Conservation (phyloP, 2,329 filamentous ascomycete species). For the Diaporthe vexans region DNA sequence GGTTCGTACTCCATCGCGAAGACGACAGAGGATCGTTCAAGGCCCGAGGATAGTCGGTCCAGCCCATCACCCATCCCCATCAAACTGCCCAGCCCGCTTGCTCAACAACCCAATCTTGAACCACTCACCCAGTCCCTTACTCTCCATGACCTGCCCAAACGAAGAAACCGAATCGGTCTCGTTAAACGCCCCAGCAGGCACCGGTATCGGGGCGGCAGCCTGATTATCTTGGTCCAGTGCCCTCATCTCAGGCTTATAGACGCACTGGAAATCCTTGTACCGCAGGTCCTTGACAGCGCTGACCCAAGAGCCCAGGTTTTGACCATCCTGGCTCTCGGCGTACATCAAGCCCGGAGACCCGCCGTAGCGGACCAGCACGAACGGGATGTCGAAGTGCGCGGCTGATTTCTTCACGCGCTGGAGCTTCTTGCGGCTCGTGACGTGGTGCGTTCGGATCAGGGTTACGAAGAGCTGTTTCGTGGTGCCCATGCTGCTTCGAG, state of each 20-base stretch:
- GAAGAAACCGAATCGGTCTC: slow-evolving; percentile 76
- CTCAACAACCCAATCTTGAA: slow-evolving; percentile 50
- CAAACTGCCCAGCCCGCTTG: slow-evolving; percentile 41
- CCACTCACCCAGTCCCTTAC: slow-evolving; percentile 71
- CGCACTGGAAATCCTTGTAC: slow-evolving; percentile 81
- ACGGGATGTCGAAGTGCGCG: slow-evolving; percentile 71
- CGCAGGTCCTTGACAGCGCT: slow-evolving; percentile 72
- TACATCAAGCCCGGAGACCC: slow-evolving; percentile 84
- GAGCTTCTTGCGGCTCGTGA: slow-evolving; percentile 83
- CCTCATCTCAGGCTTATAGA: slow-evolving; percentile 61
- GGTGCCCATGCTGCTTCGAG: slow-evolving; percentile 16
- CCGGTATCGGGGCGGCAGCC: slow-evolving; percentile 1
- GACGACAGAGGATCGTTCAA: neutral
- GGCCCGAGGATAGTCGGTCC: neutral
- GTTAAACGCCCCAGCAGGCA: slow-evolving; percentile 54
- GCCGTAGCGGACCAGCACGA: slow-evolving; percentile 76
- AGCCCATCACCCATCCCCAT: slow-evolving; percentile 26
- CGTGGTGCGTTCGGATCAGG: slow-evolving; percentile 84
- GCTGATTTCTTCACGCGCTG: slow-evolving; percentile 73
- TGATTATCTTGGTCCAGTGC: slow-evolving; percentile 9
- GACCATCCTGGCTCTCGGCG: slow-evolving; percentile 71
- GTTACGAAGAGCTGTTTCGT: slow-evolving; percentile 56
- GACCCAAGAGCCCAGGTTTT: slow-evolving; percentile 74
- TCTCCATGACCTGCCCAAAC: slow-evolving; percentile 74
- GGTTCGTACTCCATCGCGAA: neutral